Evolutionary conservation across 305 asterid genomes (phyloP).

Genomic region (Fraxinus velutina): DNA sequence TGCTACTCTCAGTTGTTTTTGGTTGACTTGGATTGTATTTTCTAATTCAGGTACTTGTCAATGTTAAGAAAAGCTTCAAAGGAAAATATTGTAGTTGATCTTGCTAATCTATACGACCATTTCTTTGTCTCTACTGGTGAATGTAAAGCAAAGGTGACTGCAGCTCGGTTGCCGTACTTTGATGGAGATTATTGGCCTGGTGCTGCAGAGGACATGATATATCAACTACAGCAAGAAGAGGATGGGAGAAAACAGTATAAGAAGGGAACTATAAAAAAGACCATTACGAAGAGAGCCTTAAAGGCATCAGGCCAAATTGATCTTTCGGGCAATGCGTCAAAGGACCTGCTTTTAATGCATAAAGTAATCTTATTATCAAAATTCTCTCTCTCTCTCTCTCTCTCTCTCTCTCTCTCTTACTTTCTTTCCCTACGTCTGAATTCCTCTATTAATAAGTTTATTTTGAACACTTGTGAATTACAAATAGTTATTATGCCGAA

Average conservation of each 20-base stretch:
- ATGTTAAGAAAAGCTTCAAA: slow-evolving; percentile 84
- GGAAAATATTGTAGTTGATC: slow-evolving; percentile 80
- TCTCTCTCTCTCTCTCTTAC: neutral
- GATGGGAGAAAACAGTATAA: slow-evolving; percentile 75
- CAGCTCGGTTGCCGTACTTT: slow-evolving; percentile 89
- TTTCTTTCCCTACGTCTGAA: neutral
- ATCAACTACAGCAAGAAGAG: slow-evolving; percentile 83
- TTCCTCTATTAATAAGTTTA: neutral
- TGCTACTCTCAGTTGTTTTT: slow-evolving; percentile 3
- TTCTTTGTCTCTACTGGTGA: slow-evolving; percentile 77
- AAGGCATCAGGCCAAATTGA: slow-evolving; percentile 92
- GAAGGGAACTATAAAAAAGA: slow-evolving; percentile 72
- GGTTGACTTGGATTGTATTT: slow-evolving; percentile 17
- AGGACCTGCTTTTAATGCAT: slow-evolving; percentile 86
- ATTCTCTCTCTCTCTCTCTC: neutral
- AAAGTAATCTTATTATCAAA: slow-evolving; percentile 48
- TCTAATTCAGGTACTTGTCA: slow-evolving; percentile 72
- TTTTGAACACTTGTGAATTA: neutral
- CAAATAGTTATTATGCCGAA: neutral
- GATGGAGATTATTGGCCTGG: slow-evolving; percentile 99
- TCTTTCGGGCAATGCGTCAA: slow-evolving; percentile 80
- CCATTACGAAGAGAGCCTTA: slow-evolving; percentile 76
- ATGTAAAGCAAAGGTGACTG: slow-evolving; percentile 89
- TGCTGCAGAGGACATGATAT: slow-evolving; percentile 92
- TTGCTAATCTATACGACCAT: slow-evolving; percentile 82